Conservation (phyloP, 176 grass and related monocot genomes). For the Phoenix dactylifera region DNA sequence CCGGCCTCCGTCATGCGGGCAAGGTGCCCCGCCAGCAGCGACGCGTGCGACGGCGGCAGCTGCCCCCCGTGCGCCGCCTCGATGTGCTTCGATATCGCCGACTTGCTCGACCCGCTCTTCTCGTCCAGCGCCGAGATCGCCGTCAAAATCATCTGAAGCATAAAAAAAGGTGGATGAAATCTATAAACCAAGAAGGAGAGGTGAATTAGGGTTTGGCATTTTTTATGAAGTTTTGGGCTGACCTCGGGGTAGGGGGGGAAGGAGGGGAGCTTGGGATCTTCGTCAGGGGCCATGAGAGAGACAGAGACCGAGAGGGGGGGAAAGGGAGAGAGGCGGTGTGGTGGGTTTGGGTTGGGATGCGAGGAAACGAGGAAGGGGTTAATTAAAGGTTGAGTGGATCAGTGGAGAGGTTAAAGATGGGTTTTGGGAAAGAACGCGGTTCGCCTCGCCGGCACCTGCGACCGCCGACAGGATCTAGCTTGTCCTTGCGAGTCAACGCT, state of each 20-base stretch:
- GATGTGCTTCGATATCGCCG: constrained; percentile 49
- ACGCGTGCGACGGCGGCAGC: constrained; percentile 44
- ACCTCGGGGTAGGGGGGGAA: constrained; percentile 50
- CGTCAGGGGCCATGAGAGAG: constrained; percentile 32
- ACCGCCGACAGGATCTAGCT: too few relatives aligned
- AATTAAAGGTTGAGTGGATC: too few relatives aligned
- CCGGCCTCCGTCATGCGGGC: constrained; percentile 45
- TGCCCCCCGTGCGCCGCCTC: constrained; percentile 25
- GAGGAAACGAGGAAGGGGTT: too few relatives aligned
- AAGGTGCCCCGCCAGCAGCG: constrained; percentile 56
- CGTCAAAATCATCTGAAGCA: constrained; percentile 50
- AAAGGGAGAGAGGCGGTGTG: too few relatives aligned
- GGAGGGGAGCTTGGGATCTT: constrained; percentile 12
- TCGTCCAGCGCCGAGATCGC: constrained; percentile 50
- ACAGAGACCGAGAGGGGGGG: neutral
- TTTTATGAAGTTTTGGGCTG: neutral
- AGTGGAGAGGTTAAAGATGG: too few relatives aligned
- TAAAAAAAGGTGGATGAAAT: too few relatives aligned
- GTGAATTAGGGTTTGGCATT: constrained; percentile 6
- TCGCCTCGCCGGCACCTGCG: too few relatives aligned
- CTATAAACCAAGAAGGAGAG: neutral
- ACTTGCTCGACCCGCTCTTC: constrained; percentile 49
- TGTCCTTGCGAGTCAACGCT: too few relatives aligned
- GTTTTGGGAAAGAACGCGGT: too few relatives aligned
- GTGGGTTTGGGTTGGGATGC: too few relatives aligned